A percentile compares a stretch with the other conserved stretches of the same genome.
phyloP scores from a whole-genome alignment of 352 stramenopile genomes.

The Phytophthora megakarya region DNA sequence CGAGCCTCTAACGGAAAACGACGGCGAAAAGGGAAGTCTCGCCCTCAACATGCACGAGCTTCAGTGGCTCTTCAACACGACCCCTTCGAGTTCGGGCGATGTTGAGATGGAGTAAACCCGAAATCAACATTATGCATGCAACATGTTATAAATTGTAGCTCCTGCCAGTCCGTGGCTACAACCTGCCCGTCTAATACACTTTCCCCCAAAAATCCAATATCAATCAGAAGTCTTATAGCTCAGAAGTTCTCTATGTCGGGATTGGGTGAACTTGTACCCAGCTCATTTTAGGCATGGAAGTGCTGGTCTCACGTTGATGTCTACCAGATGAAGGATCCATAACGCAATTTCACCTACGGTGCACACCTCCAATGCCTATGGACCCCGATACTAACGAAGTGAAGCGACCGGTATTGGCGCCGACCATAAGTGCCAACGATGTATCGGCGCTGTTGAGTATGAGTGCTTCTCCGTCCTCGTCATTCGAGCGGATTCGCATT shows the following conservation, averaged over 20 bases:
- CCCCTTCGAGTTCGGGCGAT: slow-evolving; percentile 22
- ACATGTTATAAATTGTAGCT: slow-evolving; percentile 7
- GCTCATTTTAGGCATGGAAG: not conserved
- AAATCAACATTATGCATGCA: too few species aligned
- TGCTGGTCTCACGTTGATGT: not conserved
- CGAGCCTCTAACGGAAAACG: slow-evolving; percentile 24
- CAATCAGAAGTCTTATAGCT: too few species aligned
- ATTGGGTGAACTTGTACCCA: slow-evolving; percentile 26
- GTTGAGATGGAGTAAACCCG: slow-evolving; percentile 30
- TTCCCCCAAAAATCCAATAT: slow-evolving; percentile 25
- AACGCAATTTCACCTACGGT: slow-evolving; percentile 21
- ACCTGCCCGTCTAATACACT: slow-evolving; percentile 14
- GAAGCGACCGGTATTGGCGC: slow-evolving; percentile 19
- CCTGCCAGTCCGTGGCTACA: slow-evolving; percentile 12
- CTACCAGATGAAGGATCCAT: slow-evolving; percentile 10
- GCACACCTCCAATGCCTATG: slow-evolving; percentile 16
- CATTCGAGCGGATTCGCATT: slow-evolving; percentile 22
- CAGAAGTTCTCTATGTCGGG: slow-evolving; percentile 24
- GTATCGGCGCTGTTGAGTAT: slow-evolving; percentile 33
- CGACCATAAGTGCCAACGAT: slow-evolving; percentile 30
- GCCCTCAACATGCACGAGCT: slow-evolving; percentile 37
- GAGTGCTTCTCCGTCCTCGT: slow-evolving; percentile 11
- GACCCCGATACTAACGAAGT: slow-evolving; percentile 11
- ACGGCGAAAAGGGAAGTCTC: slow-evolving; percentile 13
- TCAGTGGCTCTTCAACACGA: slow-evolving; percentile 42